These are phyloP conservation scores for Gossypium anomalum DNA, from an alignment of 345 rosid species.

Conservation along the genomic window DNA sequence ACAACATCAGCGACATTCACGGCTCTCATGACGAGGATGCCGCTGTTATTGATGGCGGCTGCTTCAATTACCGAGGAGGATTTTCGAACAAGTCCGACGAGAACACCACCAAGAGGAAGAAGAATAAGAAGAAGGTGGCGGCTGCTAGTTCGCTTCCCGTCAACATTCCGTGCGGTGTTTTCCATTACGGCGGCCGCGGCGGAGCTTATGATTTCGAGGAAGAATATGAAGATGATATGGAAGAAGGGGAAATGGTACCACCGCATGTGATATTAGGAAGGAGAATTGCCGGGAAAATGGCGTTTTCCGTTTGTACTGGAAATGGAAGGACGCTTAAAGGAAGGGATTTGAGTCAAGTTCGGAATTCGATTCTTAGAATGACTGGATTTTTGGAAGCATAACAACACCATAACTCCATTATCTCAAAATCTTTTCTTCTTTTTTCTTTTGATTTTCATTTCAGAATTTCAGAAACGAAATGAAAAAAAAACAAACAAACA, in stretches of 20 bases:
- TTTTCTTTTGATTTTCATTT: constrained; percentile 10
- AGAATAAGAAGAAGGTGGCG: constrained; percentile 10
- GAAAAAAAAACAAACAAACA: not conserved
- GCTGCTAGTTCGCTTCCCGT: constrained; percentile 34
- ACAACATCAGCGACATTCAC: constrained; percentile 11
- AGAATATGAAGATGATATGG: constrained; percentile 26
- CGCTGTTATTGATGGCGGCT: constrained; percentile 17
- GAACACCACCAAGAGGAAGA: constrained; percentile 14
- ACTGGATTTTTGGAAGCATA: constrained; percentile 84
- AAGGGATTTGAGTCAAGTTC: constrained; percentile 64
- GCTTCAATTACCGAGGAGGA: constrained; percentile 10
- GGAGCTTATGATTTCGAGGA: constrained; percentile 17
- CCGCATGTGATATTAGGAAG: constrained; percentile 45
- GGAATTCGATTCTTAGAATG: constrained; percentile 74
- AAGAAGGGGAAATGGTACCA: constrained; percentile 22
- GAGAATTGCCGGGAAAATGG: constrained; percentile 56
- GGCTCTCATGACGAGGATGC: constrained; percentile 11
- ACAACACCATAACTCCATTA: not conserved
- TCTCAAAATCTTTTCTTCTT: not conserved
- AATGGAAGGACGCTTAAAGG: constrained; percentile 87
- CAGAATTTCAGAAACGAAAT: not conserved
- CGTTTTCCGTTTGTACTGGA: constrained; percentile 67
- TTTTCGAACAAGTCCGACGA: not conserved
- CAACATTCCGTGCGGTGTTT: constrained; percentile 27
- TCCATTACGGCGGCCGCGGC: not conserved